Evolutionary conservation across 2,329 filamentous ascomycete species (phyloP).

Genomic region (Gyromitra esculenta): DNA sequence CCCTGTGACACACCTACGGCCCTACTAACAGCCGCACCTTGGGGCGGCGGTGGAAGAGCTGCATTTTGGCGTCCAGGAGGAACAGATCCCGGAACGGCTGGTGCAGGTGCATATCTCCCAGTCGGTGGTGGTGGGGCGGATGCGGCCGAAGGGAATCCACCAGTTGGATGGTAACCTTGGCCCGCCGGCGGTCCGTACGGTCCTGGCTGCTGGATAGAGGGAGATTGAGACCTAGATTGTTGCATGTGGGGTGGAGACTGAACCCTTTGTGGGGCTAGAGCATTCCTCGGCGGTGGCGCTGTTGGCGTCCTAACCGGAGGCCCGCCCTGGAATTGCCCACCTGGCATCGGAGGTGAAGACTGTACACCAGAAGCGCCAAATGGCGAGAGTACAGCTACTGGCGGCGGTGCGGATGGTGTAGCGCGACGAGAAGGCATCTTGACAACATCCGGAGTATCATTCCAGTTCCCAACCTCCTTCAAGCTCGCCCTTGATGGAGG

Average conservation of each 20-base stretch:
- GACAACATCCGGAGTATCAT: conserved; percentile 88
- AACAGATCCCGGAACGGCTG: conserved; percentile 61
- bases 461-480: conserved; percentile 81
- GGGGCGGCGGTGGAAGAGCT: conserved; percentile 65
- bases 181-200: conserved; percentile 70
- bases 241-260: conserved; percentile 56
- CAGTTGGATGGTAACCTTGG: conserved; percentile 74
- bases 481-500: conserved; percentile 68
- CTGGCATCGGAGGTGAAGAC: conserved; percentile 79
- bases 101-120: conserved; percentile 62
- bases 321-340: conserved; percentile 71
- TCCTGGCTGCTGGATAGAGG: conserved; percentile 63
- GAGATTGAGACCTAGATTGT: conserved; percentile 66
- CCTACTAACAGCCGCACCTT: conserved; percentile 59
- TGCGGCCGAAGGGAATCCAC: conserved; percentile 65
- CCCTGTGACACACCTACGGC: conserved; percentile 62
- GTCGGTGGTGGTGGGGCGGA: conserved; percentile 35
- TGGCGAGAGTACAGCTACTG: conserved; percentile 75
- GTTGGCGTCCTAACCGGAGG: conserved; percentile 73
- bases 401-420: conserved; percentile 71
- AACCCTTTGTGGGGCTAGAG: conserved; percentile 37
- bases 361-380: conserved; percentile 79
- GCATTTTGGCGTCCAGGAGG: conserved; percentile 57
- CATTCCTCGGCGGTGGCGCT: conserved; percentile 66
- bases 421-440: conserved; percentile 77